Base-by-base conservation (phyloP, 768 basidiomycete genomes). In the Boletus tylopilopsis region DNA sequence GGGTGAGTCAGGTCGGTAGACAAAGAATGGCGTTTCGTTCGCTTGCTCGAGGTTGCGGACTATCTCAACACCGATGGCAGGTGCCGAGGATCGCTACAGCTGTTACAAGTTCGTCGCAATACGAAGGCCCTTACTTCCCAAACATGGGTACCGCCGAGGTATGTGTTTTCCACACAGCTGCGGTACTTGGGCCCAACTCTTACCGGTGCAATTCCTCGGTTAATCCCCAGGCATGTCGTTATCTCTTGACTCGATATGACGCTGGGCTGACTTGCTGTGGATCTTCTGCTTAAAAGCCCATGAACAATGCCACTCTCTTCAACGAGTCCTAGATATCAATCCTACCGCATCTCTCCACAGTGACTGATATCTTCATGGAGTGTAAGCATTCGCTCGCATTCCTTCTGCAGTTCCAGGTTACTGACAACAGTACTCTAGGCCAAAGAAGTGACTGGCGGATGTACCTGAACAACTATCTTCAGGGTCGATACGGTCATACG, bases 401-500 rank as follows among this genome's bases (percentile, higher is more conserved):
- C 18, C 34, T 25, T 47, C 36, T 24, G 4, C 12, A 13, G 22
- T 21, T 24, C 15, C 44, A 10, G 37, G 12, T 48, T n/a, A 27
- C 48, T 58, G 34, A 63, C 12, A 1, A 63, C 12, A 1, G n/a
- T 30, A 16, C 10, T 40, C n/a, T 44, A 64, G 63, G 43, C 18
- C 52, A 39, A 51, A 53, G 24, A 41, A 63, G 32, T 33, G 62
- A 64, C 50, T 66, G 63, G 64, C 39, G 64, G 16, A 55, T 66
- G 64, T 50, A 57, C 34, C 38, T 66, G 25, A 66, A 66, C 45
- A 66, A 66, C 57, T 66, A 38, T 29, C 64, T 68, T 30, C 67
- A 66, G 47, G 59, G 55, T 6, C 62, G 66, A 51, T 67, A 67
- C 42, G 64, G 64, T 16, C 67, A 64, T 25, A 61, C 64, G n/a